Evolutionary conservation across 2,329 filamentous ascomycete species (phyloP).

Genomic region (Keithomyces neogunnii): DNA sequence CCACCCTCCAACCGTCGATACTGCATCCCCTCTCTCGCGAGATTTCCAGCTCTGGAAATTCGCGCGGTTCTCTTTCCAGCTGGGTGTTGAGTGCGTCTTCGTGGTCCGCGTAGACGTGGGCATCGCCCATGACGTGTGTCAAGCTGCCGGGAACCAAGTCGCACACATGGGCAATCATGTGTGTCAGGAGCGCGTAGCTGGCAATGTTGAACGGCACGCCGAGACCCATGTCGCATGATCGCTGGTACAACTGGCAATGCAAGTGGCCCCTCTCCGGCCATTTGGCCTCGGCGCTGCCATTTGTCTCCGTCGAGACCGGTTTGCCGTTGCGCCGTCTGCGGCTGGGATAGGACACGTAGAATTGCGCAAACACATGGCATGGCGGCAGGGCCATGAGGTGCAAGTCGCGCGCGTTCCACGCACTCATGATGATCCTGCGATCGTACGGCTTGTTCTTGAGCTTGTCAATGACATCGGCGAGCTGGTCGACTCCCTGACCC

Average conservation of each 20-base stretch:
- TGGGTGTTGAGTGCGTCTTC: slow-evolving; percentile 79
- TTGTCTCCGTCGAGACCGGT: slow-evolving; percentile 4
- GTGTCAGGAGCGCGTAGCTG: slow-evolving; percentile 83
- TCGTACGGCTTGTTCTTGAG: slow-evolving; percentile 79
- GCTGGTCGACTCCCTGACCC: slow-evolving; percentile 84
- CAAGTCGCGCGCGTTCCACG: slow-evolving; percentile 88
- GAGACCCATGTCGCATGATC: slow-evolving; percentile 93
- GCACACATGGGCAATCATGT: slow-evolving; percentile 87
- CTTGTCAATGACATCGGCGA: slow-evolving; percentile 84
- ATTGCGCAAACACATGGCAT: slow-evolving; percentile 97
- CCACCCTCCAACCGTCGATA: slow-evolving; percentile 83
- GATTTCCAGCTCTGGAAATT: slow-evolving; percentile 75
- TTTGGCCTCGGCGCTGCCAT: slow-evolving; percentile 11
- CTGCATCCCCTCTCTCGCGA: slow-evolving; percentile 56
- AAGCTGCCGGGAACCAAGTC: slow-evolving; percentile 78
- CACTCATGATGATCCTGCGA: slow-evolving; percentile 78
- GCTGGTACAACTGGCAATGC: slow-evolving; percentile 85
- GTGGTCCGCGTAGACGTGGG: slow-evolving; percentile 94
- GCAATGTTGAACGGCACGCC: slow-evolving; percentile 98
- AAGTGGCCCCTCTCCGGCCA: slow-evolving; percentile 55
- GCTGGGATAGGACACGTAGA: slow-evolving; percentile 73
- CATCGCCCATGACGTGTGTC: slow-evolving; percentile 94
- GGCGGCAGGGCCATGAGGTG: slow-evolving; percentile 85
- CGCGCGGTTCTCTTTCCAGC: slow-evolving; percentile 67
- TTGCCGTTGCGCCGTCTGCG: slow-evolving; percentile 7